These are phyloP conservation scores for Globisporangium viniferum DNA, from an alignment of 352 stramenopile genomes.

Conservation along the genomic window DNA sequence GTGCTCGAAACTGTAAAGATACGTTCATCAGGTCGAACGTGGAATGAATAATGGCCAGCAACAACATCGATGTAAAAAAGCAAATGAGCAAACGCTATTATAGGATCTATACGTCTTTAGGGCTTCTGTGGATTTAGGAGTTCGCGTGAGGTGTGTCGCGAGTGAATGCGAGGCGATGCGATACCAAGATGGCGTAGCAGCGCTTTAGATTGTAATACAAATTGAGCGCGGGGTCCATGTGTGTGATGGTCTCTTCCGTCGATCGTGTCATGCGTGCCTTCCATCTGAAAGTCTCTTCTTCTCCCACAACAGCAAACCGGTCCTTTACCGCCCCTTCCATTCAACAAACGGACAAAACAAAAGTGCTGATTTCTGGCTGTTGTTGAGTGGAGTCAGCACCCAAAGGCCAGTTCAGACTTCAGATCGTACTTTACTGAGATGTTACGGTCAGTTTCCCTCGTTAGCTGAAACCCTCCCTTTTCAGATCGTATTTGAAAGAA, in stretches of 20 bases:
- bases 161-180: not conserved
- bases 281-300: constrained; percentile 7
- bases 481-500: not conserved
- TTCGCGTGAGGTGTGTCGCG: not conserved
- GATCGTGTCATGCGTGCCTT: not conserved
- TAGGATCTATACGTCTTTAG: too few relatives aligned
- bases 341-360: constrained; percentile 1
- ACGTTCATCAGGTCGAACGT: not conserved
- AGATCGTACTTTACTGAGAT: not conserved
- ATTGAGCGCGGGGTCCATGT: too few relatives aligned
- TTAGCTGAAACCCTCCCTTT: not conserved
- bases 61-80: too few relatives aligned
- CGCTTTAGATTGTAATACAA: not conserved
- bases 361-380: not conserved
- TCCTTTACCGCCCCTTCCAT: not conserved
- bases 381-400: not conserved
- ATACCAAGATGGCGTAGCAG: not conserved
- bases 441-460: not conserved
- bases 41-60: not conserved
- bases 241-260: not conserved
- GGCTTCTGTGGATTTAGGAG: not conserved
- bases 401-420: not conserved
- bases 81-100: not conserved
- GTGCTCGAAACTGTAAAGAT: not conserved
- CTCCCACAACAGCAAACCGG: not conserved